A percentile compares a stretch with the other conserved stretches of the same genome.
These are phyloP conservation scores for Manihot esculenta DNA, from an alignment of 441 rosid genomes.

Conservation along the genomic window DNA sequence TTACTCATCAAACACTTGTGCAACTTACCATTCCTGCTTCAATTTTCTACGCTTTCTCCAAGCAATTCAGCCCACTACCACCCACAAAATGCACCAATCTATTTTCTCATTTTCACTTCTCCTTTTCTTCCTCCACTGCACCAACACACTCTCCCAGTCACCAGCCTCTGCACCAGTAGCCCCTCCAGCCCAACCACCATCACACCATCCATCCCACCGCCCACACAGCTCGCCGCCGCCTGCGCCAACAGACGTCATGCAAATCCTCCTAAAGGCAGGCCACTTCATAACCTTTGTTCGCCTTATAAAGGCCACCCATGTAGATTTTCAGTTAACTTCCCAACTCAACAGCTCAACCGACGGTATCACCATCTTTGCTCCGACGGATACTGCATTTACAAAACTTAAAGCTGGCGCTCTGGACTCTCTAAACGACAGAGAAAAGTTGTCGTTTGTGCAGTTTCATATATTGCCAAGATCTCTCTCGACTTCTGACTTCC, in stretches of 20 bases:
- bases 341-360: slow-evolving; percentile 71
- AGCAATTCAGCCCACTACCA: neutral
- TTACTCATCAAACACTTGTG: slow-evolving; percentile 18
- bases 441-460: slow-evolving; percentile 59
- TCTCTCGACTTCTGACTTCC: slow-evolving; percentile 54
- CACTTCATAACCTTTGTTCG: slow-evolving; percentile 56
- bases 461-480: slow-evolving; percentile 61
- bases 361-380: slow-evolving; percentile 77
- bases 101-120: slow-evolving; percentile 26
- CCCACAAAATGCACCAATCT: slow-evolving; percentile 20
- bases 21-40: neutral
- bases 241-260: slow-evolving; percentile 16
- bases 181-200: slow-evolving; percentile 15
- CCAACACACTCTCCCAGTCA: slow-evolving; percentile 38
- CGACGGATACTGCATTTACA: slow-evolving; percentile 57
- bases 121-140: slow-evolving; percentile 35
- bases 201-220: slow-evolving; percentile 36
- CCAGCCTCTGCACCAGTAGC: slow-evolving; percentile 18
- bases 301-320: slow-evolving; percentile 59
- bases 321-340: slow-evolving; percentile 45
- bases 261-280: slow-evolving; percentile 68
- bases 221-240: slow-evolving; percentile 31
- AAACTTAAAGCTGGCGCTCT: slow-evolving; percentile 55
- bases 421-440: slow-evolving; percentile 48
- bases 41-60: neutral